Percentiles rank a stretch among this genome's conserved stretches.
phyloP scores from a whole-genome alignment of 2,329 filamentous ascomycete genomes.

The Neurospora sp. region DNA sequence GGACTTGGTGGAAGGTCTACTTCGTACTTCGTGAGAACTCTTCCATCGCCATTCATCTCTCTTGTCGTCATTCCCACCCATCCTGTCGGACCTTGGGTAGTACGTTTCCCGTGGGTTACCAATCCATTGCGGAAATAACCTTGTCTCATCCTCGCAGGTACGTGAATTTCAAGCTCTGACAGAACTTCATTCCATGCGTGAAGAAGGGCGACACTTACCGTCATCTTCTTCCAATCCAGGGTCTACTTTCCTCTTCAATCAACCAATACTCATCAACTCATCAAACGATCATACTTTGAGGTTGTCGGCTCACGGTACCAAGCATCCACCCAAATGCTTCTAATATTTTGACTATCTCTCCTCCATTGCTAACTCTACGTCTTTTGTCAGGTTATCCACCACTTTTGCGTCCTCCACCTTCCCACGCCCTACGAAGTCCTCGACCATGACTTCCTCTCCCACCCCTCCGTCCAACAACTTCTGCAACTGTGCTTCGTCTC shows the following conservation, averaged over 20 bases:
- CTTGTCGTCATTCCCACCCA: neutral
- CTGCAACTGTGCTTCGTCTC: neutral
- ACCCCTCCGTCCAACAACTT: neutral
- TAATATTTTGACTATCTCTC: neutral
- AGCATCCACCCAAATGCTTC: neutral
- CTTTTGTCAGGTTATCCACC: neutral
- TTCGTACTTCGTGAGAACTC: neutral
- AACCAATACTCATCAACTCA: neutral
- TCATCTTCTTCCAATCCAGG: slow-evolving; percentile 7
- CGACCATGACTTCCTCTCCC: neutral
- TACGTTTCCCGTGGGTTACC: neutral
- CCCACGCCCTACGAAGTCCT: neutral
- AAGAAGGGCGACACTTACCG: neutral
- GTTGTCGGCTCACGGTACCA: neutral
- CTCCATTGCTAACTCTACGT: neutral
- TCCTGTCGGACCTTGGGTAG: neutral
- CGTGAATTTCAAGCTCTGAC: neutral
- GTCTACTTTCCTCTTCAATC: slow-evolving; percentile 19
- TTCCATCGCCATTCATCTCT: neutral
- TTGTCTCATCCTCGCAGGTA: slow-evolving; percentile 2
- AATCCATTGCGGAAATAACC: slow-evolving; percentile 1
- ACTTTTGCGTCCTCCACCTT: neutral
- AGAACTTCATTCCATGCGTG: neutral
- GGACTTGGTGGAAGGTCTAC: neutral
- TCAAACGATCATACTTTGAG: neutral